These are phyloP conservation scores for Apophysomyces variabilis DNA, from an alignment of 371 early-diverging fungal genomes.

Conservation along the genomic window DNA sequence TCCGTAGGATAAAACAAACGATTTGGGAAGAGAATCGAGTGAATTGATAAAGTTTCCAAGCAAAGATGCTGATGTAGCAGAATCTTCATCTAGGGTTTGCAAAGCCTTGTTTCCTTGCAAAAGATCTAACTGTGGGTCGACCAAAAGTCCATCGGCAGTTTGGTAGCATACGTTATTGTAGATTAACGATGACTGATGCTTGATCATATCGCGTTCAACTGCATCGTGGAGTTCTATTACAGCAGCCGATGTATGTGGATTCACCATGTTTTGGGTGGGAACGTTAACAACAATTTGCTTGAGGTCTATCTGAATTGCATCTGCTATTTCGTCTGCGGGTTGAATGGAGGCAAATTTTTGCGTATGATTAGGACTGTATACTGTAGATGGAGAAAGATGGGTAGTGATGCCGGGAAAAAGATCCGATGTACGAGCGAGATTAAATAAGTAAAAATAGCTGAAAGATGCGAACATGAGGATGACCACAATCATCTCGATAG, in stretches of 20 bases:
- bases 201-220: slow-evolving; percentile 50
- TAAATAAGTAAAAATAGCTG: slow-evolving; percentile 79
- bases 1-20: slow-evolving; percentile 57
- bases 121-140: slow-evolving; percentile 40
- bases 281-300: slow-evolving; percentile 58
- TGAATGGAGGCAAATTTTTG: slow-evolving; percentile 29
- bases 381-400: slow-evolving; percentile 58
- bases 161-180: slow-evolving; percentile 51
- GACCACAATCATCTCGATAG: slow-evolving; percentile 82
- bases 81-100: slow-evolving; percentile 13
- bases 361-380: slow-evolving; percentile 45
- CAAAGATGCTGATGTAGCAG: background rate
- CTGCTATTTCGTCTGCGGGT: slow-evolving; percentile 9
- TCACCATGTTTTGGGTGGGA: slow-evolving; percentile 23
- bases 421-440: slow-evolving; percentile 73
- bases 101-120: slow-evolving; percentile 39
- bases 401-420: slow-evolving; percentile 64
- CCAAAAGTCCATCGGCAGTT: slow-evolving; percentile 29
- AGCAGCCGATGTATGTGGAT: slow-evolving; percentile 25
- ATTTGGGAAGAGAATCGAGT: slow-evolving; percentile 10
- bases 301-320: slow-evolving; percentile 55
- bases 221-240: slow-evolving; percentile 50
- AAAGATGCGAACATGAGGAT: slow-evolving; percentile 76
- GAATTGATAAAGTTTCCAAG: slow-evolving; percentile 18
- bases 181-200: background rate